Evolutionary conservation across 2,329 filamentous ascomycete species (phyloP), one percentile per base, ranked within the genome.

Genomic region (Aspergillus fijiensis): DNA sequence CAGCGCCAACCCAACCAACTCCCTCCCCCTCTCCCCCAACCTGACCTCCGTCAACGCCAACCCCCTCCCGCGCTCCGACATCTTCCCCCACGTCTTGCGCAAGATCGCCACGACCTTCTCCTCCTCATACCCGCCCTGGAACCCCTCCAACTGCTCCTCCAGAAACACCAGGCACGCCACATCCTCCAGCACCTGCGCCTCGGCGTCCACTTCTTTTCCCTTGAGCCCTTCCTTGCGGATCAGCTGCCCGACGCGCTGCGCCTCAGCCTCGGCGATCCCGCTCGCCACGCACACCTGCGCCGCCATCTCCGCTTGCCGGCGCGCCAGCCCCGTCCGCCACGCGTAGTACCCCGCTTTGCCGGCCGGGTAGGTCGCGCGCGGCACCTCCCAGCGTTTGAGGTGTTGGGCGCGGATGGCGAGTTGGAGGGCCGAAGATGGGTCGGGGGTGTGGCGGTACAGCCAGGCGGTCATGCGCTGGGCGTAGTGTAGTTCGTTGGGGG

Each of bases 101-200:
- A 92, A 72, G 65, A 92, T 91, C 19, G 77, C 79, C 21, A 94
- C 73, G 61, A 92, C 86, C 82, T 95, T 96, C 54, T 87, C 88
- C 77, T 94, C 89, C 57, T 87, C 70, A 29, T 29, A 29, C 57
- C 68, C 83, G 29, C 85, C 82, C 80, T 91, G 89, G 76, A 95
- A 96, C 54, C 84, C 85, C 69, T 93, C 91, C 64, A 96, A 89
- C 72, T 95, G 90, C 72, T 94, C 91, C 72, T 95, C 91, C 65
- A 96, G 77, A 73, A 96, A 96, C 29, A 96, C 91, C 58, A 96
- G 77, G 72, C 91, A 96, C 3, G 92, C 92, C 50, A 92, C 89
- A 77, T 96, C 92, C 79, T 96, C 92, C 63, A 96, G 80, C 6
- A 85, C 82, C 79, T 94, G 89, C 57, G 88, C 87, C 60, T 81